phyloP scores from a whole-genome alignment of 1,139 yeast genomes.

The Saccharomyces hybrid region DNA sequence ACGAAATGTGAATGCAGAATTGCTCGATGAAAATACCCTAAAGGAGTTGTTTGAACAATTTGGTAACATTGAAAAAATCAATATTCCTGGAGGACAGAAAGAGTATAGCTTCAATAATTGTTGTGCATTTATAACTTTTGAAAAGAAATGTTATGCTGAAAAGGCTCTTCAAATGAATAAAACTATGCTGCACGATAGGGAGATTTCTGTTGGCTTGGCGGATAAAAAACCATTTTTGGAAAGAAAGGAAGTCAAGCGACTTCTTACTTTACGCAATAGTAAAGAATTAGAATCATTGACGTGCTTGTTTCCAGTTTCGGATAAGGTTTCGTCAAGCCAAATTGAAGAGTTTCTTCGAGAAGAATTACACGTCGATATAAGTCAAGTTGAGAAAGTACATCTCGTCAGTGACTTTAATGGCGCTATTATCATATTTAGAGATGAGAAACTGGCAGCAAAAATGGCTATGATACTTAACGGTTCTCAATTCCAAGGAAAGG shows the following conservation, averaged over 20 bases:
- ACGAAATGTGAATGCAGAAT: conserved; percentile 40
- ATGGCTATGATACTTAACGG: conserved; percentile 49
- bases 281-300: conserved; percentile 35
- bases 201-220: conserved; percentile 34
- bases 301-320: conserved; percentile 41
- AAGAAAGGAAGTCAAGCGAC: conserved; percentile 26
- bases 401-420: conserved; percentile 43
- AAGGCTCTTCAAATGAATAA: conserved; percentile 39
- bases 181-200: conserved; percentile 36
- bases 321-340: conserved; percentile 41
- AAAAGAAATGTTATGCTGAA: conserved; percentile 35
- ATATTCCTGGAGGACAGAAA: conserved; percentile 36
- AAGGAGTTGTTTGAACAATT: conserved; percentile 34
- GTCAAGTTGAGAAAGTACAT: conserved; percentile 29
- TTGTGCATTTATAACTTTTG: conserved; percentile 49
- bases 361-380: conserved; percentile 36
- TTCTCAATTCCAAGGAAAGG: conserved; percentile 32
- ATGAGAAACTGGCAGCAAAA: conserved; percentile 46
- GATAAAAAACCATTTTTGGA: conserved; percentile 24
- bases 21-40: conserved; percentile 30
- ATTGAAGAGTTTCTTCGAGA: conserved; percentile 33
- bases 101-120: conserved; percentile 37
- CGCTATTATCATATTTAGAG: conserved; percentile 48
- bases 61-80: conserved; percentile 46
- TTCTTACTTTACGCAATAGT: conserved; percentile 17